phyloP scores from a whole-genome alignment of 306 rosid genomes.

The Albizia julibrissin region DNA sequence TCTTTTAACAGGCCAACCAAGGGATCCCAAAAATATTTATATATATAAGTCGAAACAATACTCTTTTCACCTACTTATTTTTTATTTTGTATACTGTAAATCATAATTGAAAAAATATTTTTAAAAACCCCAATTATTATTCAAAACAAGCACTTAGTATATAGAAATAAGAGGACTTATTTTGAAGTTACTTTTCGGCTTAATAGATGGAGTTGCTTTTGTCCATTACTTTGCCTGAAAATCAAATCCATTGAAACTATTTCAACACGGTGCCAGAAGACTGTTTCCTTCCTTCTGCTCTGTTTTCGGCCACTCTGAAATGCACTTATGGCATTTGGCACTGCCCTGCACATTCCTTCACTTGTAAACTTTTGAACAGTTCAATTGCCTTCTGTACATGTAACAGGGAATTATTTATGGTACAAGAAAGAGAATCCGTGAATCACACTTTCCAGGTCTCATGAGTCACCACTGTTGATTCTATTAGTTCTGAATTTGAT shows the following conservation, averaged over 20 bases:
- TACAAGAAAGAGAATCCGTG: neutral
- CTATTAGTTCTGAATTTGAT: neutral
- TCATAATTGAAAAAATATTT: too few relatives aligned
- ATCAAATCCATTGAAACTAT: neutral
- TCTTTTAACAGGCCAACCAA: constrained; percentile 36
- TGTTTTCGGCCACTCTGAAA: neutral
- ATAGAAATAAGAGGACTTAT: neutral
- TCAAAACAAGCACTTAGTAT: too few relatives aligned
- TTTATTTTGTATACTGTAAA: too few relatives aligned
- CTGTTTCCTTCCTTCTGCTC: neutral
- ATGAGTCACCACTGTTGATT: neutral
- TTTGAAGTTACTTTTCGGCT: constrained; percentile 29
- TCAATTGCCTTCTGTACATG: neutral
- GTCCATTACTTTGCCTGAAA: neutral
- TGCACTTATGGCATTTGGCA: constrained; percentile 13
- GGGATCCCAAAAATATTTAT: too few relatives aligned
- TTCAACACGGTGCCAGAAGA: neutral
- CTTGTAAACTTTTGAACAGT: neutral
- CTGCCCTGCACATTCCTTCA: neutral
- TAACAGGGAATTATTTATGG: neutral
- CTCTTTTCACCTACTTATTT: too few relatives aligned
- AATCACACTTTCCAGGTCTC: neutral
- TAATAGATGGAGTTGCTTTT: constrained; percentile 15
- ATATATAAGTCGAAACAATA: too few relatives aligned
- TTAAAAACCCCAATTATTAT: too few relatives aligned